A percentile compares a stretch with the other conserved stretches of the same genome.
Conservation (phyloP, 805 yeast genomes). For the Candida michaelii region DNA sequence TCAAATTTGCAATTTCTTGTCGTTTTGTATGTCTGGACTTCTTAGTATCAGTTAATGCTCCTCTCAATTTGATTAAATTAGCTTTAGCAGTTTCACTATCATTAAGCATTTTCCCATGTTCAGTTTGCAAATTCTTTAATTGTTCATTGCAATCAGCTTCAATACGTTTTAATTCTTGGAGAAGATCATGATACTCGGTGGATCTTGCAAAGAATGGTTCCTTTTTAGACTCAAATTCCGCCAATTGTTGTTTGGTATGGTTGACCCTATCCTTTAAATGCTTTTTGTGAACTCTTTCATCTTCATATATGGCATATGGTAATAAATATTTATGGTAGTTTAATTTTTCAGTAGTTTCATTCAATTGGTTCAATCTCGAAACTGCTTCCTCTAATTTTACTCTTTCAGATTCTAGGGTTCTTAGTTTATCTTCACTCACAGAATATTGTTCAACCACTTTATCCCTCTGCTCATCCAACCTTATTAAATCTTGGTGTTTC, state of each 20-base stretch:
- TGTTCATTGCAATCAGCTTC: too few species aligned
- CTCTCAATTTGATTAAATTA: not conserved
- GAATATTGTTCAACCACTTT: conserved; percentile 26
- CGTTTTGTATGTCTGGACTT: conserved; percentile 10
- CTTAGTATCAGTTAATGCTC: conserved; percentile 8
- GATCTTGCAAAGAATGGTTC: conserved; percentile 20
- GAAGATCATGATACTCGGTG: too few species aligned
- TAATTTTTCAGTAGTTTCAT: conserved; percentile 42
- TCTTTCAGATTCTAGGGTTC: conserved; percentile 35
- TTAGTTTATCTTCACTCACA: conserved; percentile 28
- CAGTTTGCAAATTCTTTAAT: not conserved
- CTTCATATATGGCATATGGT: conserved; percentile 42
- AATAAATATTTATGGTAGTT: conserved; percentile 37
- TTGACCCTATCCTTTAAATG: conserved; percentile 36
- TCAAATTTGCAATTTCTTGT: conserved; percentile 12
- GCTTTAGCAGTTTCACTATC: not conserved
- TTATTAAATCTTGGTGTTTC: conserved; percentile 57
- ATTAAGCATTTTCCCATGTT: not conserved
- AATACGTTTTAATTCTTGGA: not conserved
- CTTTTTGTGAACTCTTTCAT: conserved; percentile 32
- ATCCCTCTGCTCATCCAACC: conserved; percentile 44
- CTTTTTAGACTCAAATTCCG: conserved; percentile 22
- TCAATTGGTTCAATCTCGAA: conserved; percentile 43
- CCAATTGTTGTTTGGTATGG: conserved; percentile 32
- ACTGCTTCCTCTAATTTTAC: conserved; percentile 47